A percentile compares a stretch with the other conserved stretches of the same genome.
These are phyloP conservation scores for Microbotryum intermedium DNA, from an alignment of 1,284 basidiomycete genomes.

Conservation along the genomic window DNA sequence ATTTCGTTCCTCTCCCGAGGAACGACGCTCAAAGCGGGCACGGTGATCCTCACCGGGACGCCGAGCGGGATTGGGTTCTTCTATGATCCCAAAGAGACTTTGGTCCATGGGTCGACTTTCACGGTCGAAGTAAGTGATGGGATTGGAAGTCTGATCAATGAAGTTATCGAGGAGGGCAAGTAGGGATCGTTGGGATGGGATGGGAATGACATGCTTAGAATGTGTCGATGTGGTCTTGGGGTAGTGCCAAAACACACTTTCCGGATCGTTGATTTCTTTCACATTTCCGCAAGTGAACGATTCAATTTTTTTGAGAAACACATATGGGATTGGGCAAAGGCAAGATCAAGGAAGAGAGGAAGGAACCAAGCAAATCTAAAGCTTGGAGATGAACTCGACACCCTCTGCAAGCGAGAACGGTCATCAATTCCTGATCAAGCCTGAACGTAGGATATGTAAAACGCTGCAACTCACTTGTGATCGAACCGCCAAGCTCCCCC, in stretches of 20 bases:
- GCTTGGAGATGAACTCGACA: conserved; percentile 4
- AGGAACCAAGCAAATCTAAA: not conserved
- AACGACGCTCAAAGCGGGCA: conserved; percentile 30
- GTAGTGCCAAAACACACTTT: too few species aligned
- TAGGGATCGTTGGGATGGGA: too few species aligned
- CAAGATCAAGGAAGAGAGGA: not conserved
- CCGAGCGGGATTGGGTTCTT: conserved; percentile 42
- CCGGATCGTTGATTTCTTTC: too few species aligned
- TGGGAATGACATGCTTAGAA: too few species aligned
- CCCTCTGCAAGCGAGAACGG: not conserved
- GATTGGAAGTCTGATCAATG: conserved; percentile 44
- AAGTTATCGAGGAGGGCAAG: conserved; percentile 38
- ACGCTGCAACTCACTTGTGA: conserved; percentile 37
- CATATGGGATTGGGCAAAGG: too few species aligned
- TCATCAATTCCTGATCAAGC: not conserved
- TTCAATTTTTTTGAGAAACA: too few species aligned
- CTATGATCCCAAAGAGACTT: conserved; percentile 33
- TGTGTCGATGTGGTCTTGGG: too few species aligned
- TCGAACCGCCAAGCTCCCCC: conserved; percentile 47
- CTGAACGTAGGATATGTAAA: not conserved
- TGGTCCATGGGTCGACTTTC: conserved; percentile 42
- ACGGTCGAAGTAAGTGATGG: conserved; percentile 40
- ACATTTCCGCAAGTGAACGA: too few species aligned
- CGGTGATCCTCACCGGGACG: conserved; percentile 37
- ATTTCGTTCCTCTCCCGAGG: conserved; percentile 37